A percentile compares a stretch with the other conserved stretches of the same genome.
phyloP scores from a whole-genome alignment of 2,329 filamentous ascomycete species.

The Fragosphaeria purpurea region DNA sequence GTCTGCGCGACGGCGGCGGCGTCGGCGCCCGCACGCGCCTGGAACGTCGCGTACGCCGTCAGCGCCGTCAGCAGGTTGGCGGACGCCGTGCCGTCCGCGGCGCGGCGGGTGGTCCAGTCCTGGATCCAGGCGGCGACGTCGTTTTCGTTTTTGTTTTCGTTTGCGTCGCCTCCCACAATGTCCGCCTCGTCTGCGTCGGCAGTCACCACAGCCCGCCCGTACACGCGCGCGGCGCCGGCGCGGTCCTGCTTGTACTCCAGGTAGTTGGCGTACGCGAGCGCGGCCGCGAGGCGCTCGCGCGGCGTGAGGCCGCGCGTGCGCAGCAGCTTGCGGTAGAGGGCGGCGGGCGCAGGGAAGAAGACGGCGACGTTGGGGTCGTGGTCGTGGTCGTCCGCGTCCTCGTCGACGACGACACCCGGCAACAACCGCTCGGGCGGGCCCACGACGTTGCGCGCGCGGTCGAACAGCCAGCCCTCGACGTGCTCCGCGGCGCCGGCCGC shows the following conservation, averaged over 20 bases:
- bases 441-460: conserved; percentile 54
- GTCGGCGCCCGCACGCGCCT: conserved; percentile 59
- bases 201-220: conserved; percentile 7
- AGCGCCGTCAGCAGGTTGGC: conserved; percentile 64
- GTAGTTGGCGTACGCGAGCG: conserved; percentile 75
- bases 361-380: conserved; percentile 38
- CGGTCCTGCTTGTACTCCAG: conserved; percentile 60
- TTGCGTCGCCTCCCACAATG: not conserved
- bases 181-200: not conserved
- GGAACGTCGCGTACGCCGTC: conserved; percentile 69
- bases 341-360: conserved; percentile 61
- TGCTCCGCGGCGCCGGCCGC: conserved; percentile 69
- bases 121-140: conserved; percentile 5
- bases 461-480: conserved; percentile 67
- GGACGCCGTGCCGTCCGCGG: conserved; percentile 49
- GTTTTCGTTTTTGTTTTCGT: conserved; percentile 6
- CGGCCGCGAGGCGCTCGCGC: conserved; percentile 72
- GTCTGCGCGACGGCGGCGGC: too few relatives aligned
- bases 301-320: conserved; percentile 69
- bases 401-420: conserved; percentile 38
- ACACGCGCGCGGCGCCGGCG: conserved; percentile 9
- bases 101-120: conserved; percentile 6
- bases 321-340: conserved; percentile 71
- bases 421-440: conserved; percentile 66
- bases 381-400: conserved; percentile 63